Evolutionary conservation across 2,329 filamentous ascomycete species (phyloP), one percentile per base, ranked within the genome.

Genomic region (Clarireedia paspali): DNA sequence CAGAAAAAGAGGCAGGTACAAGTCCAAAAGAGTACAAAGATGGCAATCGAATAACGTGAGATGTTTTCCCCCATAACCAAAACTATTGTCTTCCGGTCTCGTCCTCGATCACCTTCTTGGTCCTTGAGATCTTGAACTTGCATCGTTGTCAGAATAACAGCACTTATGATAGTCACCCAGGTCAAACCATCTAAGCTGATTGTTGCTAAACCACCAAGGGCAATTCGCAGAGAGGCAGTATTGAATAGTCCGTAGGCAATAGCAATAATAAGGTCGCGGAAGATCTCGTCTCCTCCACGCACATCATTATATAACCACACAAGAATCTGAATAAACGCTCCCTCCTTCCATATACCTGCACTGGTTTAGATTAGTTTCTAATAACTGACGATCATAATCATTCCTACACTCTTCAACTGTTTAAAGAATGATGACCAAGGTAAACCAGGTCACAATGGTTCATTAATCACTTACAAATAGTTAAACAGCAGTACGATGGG

Each of bases 111-210:
- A 3, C 68, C 68, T 6, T 50, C 50, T 46, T 60, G 60, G 53
- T 70, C 68, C 36, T 63, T 59, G 26, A 70, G 57, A 53, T 70
- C 68, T 55, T 65, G 63, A 4, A 65, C 59, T 39, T 70, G 67
- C 46, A 68, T 59, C 9, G 67, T 68, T 2, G 57, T 51, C 10
- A 55, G 38, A 14, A 59, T 46, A 6, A 59, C 45, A 10, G 10
- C 27, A 30, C 40, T 30, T 20, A 55, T 52, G 6, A 47, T 34
- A 12, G 15, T 4, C 1, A 20, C n/a, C 46, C 46, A 47, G 4
- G 20, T 12, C n/a, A 12, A 4, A 3, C 26, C 46, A 9, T 17
- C 5, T 20, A 7, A 14, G 46, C 14, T 34, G 24, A 39, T 14
- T 15, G 30, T 17, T 40, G 50, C 57, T 6, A 26, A 47, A 14